phyloP scores from a whole-genome alignment of 148 eudicot species.

The Heliosperma pusillum region DNA sequence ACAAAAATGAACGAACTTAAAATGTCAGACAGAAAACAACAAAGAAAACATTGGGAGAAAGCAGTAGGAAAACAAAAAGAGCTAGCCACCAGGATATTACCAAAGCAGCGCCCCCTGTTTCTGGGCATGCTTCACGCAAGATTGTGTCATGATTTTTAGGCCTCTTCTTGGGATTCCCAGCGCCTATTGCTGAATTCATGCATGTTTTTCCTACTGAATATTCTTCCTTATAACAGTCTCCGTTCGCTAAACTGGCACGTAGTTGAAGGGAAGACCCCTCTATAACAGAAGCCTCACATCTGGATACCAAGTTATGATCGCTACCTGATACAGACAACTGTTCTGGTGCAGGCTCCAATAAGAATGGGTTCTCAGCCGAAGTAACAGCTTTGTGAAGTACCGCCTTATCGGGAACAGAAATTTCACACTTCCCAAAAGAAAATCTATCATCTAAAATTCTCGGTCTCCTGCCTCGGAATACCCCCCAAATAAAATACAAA shows the following conservation, averaged over 20 bases:
- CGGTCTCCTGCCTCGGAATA: conserved; percentile 60
- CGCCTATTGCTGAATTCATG: conserved; percentile 18
- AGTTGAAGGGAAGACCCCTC: conserved; percentile 22
- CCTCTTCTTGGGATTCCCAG: conserved; percentile 30
- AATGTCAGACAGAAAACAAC: neutral
- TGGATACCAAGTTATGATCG: conserved; percentile 22
- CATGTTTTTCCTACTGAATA: conserved; percentile 17
- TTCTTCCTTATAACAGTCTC: conserved; percentile 30
- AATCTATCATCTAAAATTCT: conserved; percentile 33
- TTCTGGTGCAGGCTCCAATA: conserved; percentile 33
- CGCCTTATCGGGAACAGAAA: conserved; percentile 18
- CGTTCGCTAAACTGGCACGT: conserved; percentile 33
- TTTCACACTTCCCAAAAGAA: conserved; percentile 29
- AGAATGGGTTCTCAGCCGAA: conserved; percentile 34
- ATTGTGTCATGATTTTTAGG: conserved; percentile 28
- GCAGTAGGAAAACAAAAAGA: neutral
- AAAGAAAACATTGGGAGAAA: neutral
- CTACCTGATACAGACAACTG: conserved; percentile 26
- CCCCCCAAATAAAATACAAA: conserved; percentile 84
- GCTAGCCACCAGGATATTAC: conserved; percentile 33
- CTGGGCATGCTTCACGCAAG: conserved; percentile 21
- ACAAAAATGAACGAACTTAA: neutral
- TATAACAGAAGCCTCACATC: conserved; percentile 30
- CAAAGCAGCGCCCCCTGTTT: conserved; percentile 24
- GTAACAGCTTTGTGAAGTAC: conserved; percentile 24